Percentiles rank a stretch among this genome's conserved stretches.
phyloP scores from a whole-genome alignment of 2,329 filamentous ascomycete genomes.

The Emergomyces africanus region DNA sequence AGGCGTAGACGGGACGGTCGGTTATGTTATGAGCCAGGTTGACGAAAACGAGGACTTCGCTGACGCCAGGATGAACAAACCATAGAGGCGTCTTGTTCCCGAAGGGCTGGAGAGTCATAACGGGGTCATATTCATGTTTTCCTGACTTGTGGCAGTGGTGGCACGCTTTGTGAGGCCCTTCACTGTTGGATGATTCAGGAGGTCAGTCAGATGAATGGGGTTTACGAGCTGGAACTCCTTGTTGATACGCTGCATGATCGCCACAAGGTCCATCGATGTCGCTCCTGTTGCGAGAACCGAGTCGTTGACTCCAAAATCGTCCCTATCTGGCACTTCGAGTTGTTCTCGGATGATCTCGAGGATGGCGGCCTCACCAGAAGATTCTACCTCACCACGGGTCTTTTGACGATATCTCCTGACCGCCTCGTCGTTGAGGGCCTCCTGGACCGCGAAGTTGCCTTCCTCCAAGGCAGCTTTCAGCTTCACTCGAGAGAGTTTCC shows the following conservation, averaged over 20 bases:
- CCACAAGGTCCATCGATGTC: conserved; percentile 27
- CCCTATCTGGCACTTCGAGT: conserved; percentile 2
- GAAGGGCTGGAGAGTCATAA: conserved; percentile 15
- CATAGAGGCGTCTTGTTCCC: conserved; percentile 18
- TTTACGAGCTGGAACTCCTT: conserved; percentile 9
- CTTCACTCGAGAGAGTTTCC: conserved; percentile 30
- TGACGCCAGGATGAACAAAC: conserved; percentile 24
- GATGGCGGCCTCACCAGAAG: conserved; percentile 13
- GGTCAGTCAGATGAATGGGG: conserved; percentile 24
- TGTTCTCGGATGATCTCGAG: conserved; percentile 28
- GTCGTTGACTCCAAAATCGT: conserved; percentile 9
- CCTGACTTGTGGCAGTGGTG: conserved; percentile 3
- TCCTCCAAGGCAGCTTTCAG: conserved; percentile 17
- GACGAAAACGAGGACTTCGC: conserved; percentile 26
- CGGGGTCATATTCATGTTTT: conserved; percentile 10
- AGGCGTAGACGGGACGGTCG: conserved; percentile 35
- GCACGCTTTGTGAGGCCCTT: conserved; percentile 13
- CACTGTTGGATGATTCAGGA: conserved; percentile 18
- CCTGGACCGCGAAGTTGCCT: conserved; percentile 15
- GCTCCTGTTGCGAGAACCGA: conserved; percentile 23
- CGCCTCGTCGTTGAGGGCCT: conserved; percentile 6
- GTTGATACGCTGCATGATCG: conserved; percentile 17
- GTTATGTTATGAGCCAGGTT: conserved; percentile 15
- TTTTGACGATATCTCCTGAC: conserved; percentile 8
- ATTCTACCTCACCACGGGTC: background rate